Evolutionary conservation across 2,329 filamentous ascomycete genomes (phyloP).

Genomic region (Xylariales sp.): DNA sequence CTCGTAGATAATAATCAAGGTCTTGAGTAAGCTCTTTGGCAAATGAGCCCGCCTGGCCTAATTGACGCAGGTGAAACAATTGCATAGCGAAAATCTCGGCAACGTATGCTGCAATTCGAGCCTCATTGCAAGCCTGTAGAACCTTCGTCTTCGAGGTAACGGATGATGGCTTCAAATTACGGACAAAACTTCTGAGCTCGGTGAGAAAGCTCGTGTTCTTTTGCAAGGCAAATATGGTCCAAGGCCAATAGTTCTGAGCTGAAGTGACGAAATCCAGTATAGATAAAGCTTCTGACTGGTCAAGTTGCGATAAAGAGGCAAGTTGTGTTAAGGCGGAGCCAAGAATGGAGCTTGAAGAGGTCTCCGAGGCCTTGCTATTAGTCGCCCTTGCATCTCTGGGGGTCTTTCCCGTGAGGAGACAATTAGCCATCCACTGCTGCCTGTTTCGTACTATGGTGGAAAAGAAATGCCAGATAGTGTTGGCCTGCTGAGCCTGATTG

Average conservation of each 20-base stretch:
- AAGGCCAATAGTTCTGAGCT: constrained; percentile 94
- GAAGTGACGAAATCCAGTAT: constrained; percentile 88
- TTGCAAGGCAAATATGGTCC: constrained; percentile 85
- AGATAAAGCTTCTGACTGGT: constrained; percentile 74
- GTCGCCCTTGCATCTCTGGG: constrained; percentile 78
- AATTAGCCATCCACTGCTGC: constrained; percentile 96
- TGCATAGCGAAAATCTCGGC: constrained; percentile 93
- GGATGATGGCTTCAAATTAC: constrained; percentile 64
- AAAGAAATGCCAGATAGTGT: constrained; percentile 84
- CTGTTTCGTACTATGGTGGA: constrained; percentile 87
- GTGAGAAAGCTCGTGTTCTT: constrained; percentile 79
- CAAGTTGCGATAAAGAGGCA: constrained; percentile 71
- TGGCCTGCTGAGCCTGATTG: constrained; percentile 71
- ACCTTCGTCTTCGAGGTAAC: constrained; percentile 66
- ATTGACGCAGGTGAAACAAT: constrained; percentile 84
- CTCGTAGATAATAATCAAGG: constrained; percentile 81
- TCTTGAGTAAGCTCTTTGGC: constrained; percentile 78
- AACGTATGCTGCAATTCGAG: constrained; percentile 81
- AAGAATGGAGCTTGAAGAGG: constrained; percentile 73
- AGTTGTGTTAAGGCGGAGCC: constrained; percentile 78
- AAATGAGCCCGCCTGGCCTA: constrained; percentile 72
- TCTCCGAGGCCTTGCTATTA: constrained; percentile 62
- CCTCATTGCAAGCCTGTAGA: constrained; percentile 69
- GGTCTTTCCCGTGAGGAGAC: constrained; percentile 87
- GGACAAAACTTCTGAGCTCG: constrained; percentile 77